Evolutionary conservation across 768 basidiomycete genomes (phyloP), one percentile per base, ranked within the genome.

Genomic region (Tulasnella sp.): DNA sequence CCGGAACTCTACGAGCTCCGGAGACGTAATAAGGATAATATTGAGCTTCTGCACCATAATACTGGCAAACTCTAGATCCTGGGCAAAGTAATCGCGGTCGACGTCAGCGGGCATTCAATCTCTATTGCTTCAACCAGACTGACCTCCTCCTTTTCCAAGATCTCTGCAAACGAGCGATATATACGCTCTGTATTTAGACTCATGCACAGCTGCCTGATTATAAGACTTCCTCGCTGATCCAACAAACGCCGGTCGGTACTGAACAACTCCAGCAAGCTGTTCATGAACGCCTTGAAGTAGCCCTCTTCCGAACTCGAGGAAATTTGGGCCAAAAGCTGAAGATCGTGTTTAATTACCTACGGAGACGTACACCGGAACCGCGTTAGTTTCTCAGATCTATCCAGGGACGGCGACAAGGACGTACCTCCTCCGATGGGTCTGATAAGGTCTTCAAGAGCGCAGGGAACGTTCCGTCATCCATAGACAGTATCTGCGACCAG

Each of bases 61-160:
- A 76, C 95, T 94, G 1, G 96, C 95, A 79, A 98, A 98, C 79
- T 98, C 97, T 47, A 98, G 86, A 79, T 99, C 97, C 94, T 96
- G 73, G 35, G n/a, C n/a, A 75, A 42, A 5, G 32, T 22, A 19
- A 26, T 39, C 42, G 62, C 19, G 22, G 32, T 47, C 67, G 41
- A 67, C 11, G 16, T n/a, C 29, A 36, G 35, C 19, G 36, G 5
- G 64, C n/a, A 65, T 34, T 7, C 34, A 35, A 59, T 59, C 52
- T 29, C 7, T 5, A n/a, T n/a, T 14, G 64, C 5, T 7, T 12
- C 42, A 67, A 34, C n/a, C 19, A 68, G 29, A 19, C 32, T 67
- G 75, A 94, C 95, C 82, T 98, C 97, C 82, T 99, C 97, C 79
- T 95, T 95, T 82, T 98, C 97, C 76, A 99, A 79, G 40, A 99